Evolutionary conservation across 768 basidiomycete genomes (phyloP).

Genomic region (Serendipita sp.): DNA sequence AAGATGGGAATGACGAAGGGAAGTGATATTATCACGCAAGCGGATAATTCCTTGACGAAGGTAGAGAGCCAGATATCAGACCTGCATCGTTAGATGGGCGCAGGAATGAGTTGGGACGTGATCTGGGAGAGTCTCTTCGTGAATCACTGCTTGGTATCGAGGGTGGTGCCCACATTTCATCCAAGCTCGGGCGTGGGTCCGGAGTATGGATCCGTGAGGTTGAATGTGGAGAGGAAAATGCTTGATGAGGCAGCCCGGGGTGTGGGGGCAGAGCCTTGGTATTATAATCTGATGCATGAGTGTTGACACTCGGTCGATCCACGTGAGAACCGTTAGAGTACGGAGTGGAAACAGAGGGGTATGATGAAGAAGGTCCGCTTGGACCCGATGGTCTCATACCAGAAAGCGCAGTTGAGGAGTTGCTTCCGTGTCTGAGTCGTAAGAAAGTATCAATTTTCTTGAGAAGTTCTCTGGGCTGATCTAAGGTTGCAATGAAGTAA

Average conservation of each 20-base stretch:
- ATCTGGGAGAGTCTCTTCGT: background rate
- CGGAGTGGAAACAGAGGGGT: background rate
- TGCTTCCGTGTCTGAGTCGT: slow-evolving; percentile 6
- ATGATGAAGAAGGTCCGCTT: background rate
- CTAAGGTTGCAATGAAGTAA: slow-evolving; percentile 73
- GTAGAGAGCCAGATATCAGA: background rate
- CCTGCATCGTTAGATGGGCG: background rate
- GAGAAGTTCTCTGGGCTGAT: slow-evolving; percentile 89
- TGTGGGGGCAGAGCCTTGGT: background rate
- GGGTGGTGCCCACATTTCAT: background rate
- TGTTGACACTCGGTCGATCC: background rate
- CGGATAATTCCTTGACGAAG: background rate
- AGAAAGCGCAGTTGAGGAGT: background rate
- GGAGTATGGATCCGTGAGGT: background rate
- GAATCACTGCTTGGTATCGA: background rate
- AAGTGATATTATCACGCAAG: too few relatives aligned
- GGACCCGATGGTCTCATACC: background rate
- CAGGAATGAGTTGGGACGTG: background rate
- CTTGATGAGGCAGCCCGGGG: background rate
- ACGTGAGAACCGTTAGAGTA: background rate
- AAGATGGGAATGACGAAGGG: background rate
- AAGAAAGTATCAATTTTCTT: slow-evolving; percentile 91
- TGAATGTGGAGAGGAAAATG: background rate
- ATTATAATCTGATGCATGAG: background rate
- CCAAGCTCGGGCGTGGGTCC: background rate